These are phyloP conservation scores for Mycena rebaudengoi DNA, from an alignment of 768 basidiomycete genomes.

Conservation along the genomic window DNA sequence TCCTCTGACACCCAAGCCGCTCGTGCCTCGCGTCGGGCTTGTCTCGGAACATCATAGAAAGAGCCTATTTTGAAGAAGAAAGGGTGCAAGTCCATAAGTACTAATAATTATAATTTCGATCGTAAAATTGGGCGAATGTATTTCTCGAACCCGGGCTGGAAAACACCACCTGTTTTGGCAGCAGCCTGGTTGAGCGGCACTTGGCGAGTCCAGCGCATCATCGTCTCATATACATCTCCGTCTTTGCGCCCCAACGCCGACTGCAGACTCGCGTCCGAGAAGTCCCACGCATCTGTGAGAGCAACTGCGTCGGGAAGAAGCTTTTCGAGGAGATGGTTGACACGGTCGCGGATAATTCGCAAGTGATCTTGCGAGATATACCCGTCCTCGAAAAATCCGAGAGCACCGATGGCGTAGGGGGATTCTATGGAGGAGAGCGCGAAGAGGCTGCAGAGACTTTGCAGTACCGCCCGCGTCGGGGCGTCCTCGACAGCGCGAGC, in stretches of 20 bases:
- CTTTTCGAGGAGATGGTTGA: conserved; percentile 14
- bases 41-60: too few species aligned
- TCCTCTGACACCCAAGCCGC: too few species aligned
- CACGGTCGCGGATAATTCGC: conserved; percentile 17
- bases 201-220: conserved; percentile 36
- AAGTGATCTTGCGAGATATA: conserved; percentile 27
- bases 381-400: conserved; percentile 35
- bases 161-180: conserved; percentile 22
- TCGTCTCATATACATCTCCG: conserved; percentile 33
- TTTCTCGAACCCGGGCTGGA: conserved; percentile 26
- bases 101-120: conserved; percentile 2
- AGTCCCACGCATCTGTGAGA: conserved; percentile 36
- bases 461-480: conserved; percentile 17
- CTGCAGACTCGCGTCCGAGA: conserved; percentile 33
- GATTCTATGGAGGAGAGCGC: conserved; percentile 35
- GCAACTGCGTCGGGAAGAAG: conserved; percentile 34
- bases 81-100: too few species aligned
- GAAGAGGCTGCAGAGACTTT: conserved; percentile 31
- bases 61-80: too few species aligned
- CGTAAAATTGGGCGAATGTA: conserved; percentile 25
- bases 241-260: conserved; percentile 34
- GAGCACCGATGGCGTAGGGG: conserved; percentile 23
- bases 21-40: too few species aligned
- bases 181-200: conserved; percentile 28
- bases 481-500: conserved; percentile 10